Percentiles rank a stretch among this genome's conserved stretches.
Conservation (phyloP, 2,329 filamentous ascomycete genomes). For the Aspergillus brunneoviolaceus region DNA sequence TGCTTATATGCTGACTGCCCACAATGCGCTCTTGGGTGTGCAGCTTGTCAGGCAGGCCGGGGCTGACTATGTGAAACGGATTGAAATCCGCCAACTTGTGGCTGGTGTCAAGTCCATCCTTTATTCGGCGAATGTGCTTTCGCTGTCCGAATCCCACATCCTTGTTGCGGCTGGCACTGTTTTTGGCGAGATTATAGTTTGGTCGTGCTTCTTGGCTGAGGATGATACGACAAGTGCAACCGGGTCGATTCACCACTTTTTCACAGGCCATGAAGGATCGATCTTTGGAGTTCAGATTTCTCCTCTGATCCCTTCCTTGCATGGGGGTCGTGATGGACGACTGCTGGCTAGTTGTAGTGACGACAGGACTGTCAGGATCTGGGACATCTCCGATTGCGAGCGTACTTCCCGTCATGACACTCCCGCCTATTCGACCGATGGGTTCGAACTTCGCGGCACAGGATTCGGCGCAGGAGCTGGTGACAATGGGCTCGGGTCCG, state of each 20-base stretch:
- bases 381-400: slow-evolving; percentile 69
- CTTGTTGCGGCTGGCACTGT: slow-evolving; percentile 86
- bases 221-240: slow-evolving; percentile 19
- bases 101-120: slow-evolving; percentile 72
- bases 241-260: slow-evolving; percentile 54
- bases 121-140: slow-evolving; percentile 76
- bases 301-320: slow-evolving; percentile 44
- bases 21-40: slow-evolving; percentile 73
- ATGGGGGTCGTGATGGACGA: slow-evolving; percentile 47
- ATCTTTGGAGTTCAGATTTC: slow-evolving; percentile 89
- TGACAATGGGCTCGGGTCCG: slow-evolving; percentile 34
- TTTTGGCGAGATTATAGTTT: slow-evolving; percentile 90
- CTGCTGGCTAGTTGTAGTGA: slow-evolving; percentile 93
- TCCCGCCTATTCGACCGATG: slow-evolving; percentile 38
- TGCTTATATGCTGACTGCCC: slow-evolving; percentile 73
- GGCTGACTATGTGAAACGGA: slow-evolving; percentile 22
- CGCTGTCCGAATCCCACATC: slow-evolving; percentile 58
- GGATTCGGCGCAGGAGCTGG: slow-evolving; percentile 57
- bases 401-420: slow-evolving; percentile 29
- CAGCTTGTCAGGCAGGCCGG: slow-evolving; percentile 20
- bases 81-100: slow-evolving; percentile 43
- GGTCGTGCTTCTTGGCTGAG: slow-evolving; percentile 62
- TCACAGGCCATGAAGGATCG: slow-evolving; percentile 80
- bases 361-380: slow-evolving; percentile 83
- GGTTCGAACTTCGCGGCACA: slow-evolving; percentile 53